A percentile compares a stretch with the other conserved stretches of the same genome.
Conservation (phyloP, 2,329 filamentous ascomycete genomes). For the Colletotrichum plurivorum region DNA sequence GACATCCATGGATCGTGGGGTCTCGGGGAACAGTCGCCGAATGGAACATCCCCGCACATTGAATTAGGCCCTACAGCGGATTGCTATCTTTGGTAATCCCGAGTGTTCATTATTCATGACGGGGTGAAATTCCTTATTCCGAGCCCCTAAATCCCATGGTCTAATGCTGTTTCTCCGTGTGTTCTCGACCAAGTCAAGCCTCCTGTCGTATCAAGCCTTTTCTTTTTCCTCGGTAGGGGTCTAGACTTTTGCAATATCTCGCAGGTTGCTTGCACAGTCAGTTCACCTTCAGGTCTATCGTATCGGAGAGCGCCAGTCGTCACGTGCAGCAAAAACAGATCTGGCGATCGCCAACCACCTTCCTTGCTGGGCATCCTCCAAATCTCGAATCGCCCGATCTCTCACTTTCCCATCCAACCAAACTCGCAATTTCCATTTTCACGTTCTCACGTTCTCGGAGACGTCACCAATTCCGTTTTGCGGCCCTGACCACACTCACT, state of each 20-base stretch:
- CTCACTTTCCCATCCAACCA: slow-evolving; percentile 8
- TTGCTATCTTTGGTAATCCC: slow-evolving; percentile 19
- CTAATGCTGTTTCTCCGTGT: background rate
- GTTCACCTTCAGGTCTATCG: background rate
- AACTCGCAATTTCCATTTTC: slow-evolving; percentile 15
- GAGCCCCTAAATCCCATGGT: slow-evolving; percentile 1
- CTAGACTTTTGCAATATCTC: background rate
- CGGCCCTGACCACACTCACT: background rate
- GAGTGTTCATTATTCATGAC: background rate
- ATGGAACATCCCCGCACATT: slow-evolving; percentile 30
- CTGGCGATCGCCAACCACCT: slow-evolving; percentile 33
- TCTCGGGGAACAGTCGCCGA: slow-evolving; percentile 9
- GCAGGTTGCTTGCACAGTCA: background rate
- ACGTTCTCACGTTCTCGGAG: slow-evolving; percentile 19
- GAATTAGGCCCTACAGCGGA: slow-evolving; percentile 16
- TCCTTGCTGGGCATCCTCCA: slow-evolving; percentile 31
- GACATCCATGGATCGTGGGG: slow-evolving; percentile 8
- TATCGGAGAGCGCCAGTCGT: slow-evolving; percentile 1
- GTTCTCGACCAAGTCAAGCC: background rate
- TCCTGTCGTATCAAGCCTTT: background rate
- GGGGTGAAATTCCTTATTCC: slow-evolving; percentile 7
- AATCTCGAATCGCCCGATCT: slow-evolving; percentile 12
- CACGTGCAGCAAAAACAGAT: slow-evolving; percentile 31
- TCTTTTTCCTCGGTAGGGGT: slow-evolving; percentile 3
- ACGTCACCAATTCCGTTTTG: background rate